Evolutionary conservation across 106 monocot genomes (phyloP).

Genomic region (Allium cepa): DNA sequence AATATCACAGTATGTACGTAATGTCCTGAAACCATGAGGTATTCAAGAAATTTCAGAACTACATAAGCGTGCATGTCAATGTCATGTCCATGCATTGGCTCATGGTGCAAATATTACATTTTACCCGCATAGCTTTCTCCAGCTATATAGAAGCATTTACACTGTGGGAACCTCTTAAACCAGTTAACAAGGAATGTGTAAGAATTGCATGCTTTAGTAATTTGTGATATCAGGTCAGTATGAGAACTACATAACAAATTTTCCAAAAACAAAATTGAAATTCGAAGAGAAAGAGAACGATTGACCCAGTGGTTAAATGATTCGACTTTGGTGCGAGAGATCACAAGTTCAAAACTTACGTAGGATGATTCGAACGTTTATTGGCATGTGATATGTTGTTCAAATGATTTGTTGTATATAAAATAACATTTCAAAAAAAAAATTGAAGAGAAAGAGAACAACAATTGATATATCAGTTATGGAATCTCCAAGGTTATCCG

Average conservation of each 20-base stretch:
- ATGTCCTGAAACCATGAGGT: slow-evolving; percentile 10
- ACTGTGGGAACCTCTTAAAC: slow-evolving; percentile 73
- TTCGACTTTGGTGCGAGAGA: too few species aligned
- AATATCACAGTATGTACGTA: slow-evolving; percentile 84
- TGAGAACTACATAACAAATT: not conserved
- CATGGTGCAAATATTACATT: not conserved
- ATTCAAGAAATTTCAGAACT: not conserved
- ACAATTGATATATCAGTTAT: too few species aligned
- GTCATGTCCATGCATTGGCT: too few species aligned
- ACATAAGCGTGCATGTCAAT: too few species aligned
- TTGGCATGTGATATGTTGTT: too few species aligned
- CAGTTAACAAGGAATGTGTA: slow-evolving; percentile 60
- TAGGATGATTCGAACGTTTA: too few species aligned
- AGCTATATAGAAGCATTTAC: slow-evolving; percentile 51
- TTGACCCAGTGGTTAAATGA: too few species aligned
- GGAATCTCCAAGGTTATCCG: too few species aligned
- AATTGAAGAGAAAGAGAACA: too few species aligned
- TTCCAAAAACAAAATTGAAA: not conserved
- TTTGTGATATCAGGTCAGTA: not conserved
- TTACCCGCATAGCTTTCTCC: slow-evolving; percentile 80
- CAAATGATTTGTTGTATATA: too few species aligned
- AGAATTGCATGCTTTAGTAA: slow-evolving; percentile 32
- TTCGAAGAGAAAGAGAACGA: not conserved
- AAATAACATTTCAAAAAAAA: too few species aligned
- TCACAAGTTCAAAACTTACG: too few species aligned